Evolutionary conservation across 2,329 filamentous ascomycete genomes (phyloP), one percentile per base, ranked within the genome.

Genomic region (Trichoderma polysporum): DNA sequence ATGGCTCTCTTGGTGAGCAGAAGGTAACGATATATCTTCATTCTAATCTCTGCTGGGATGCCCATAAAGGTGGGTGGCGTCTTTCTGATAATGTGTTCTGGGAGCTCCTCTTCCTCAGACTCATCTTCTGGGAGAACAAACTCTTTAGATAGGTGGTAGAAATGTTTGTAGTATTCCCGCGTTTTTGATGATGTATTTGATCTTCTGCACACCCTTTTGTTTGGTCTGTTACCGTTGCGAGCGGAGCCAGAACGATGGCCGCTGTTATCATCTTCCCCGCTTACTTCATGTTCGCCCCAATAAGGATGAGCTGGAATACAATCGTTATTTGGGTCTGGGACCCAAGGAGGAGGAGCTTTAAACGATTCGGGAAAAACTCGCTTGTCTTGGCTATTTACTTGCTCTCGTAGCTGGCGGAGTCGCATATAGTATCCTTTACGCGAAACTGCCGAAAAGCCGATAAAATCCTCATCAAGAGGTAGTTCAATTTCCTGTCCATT

Each of bases 1-100:
- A 82, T 76, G 1, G 76, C 72, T 8, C 71, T 69, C 7, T 74
- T 35, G 1, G 75, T 71, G 2, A 77, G 70, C 8, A 82, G 75
- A 0, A 80, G 69, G 9, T 73, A 13, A 10, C 72, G 70, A 47
- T 76, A 80, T 2, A 81, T 74, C 0, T 71, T 66, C 9, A 73
- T 64, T 7, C 77, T 71, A 37, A 79, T 69, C 41, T 79, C 77
- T 0, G 66, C 9, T 0, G 79, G 74, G 1, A 80, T 64, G 2
- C 61, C 59, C 53, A 73, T 54, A 19, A 71, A 66, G 5, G 19
- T 49, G 29, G 54, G 17, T 4, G 66, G 53, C 3, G 53, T 41
- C 52, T 41, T 53, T 17, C 22, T 8, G 7, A 56, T n/a, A 6
- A 41, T 7, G 7, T 37, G 25, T 17, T 53, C 49, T 4, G 19